Base-by-base conservation (phyloP, 2,329 filamentous ascomycete species). In the Hypomyces perniciosus region DNA sequence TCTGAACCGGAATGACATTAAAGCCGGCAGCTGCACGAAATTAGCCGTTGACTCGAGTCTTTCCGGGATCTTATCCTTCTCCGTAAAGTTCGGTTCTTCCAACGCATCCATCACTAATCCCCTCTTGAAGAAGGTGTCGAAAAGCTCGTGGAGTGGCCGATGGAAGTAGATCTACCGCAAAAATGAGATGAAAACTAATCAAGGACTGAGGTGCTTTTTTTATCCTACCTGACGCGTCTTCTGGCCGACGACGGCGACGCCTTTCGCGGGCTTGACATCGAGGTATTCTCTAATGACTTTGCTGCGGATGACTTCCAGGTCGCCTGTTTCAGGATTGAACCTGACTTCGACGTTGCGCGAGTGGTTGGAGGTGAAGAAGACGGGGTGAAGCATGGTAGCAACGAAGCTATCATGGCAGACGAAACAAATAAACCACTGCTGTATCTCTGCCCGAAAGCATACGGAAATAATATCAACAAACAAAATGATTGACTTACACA, bases 371-470 rank as follows among this genome's bases (percentile, higher is more conserved):
- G 75, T 78, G 56, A 74, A 72, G 61, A 78, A 76, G 4, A 73
- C 68, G 5, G 75, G 75, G 52, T 78, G 75, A 7, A 78, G 69
- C 37, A 76, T 55, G 0, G 72, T 73, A 1, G 68, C 71, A n/a
- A 73, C 69, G 54, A 76, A 75, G 30, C 72, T 73, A 44, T 12
- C 20, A n/a, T n/a, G n/a, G 6, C 3, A 34, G 20, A 20, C 1
- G 7, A 10, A 26, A 34, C 8, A 5, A 20, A 33, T 1, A 46
- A 34, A 4, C 4, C 9, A 2, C 27, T 20, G 31, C 2, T 34
- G 20, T 35, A 12, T 41, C 13, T 2, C 4, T 29, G 8, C 13
- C 26, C n/a, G 7, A 37, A 34, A n/a, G 20, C 7, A 7, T 8
- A 35, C 13, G 38, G 27, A 20, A 3, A 9, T n/a, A n/a, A 20